Percentiles rank a stretch among this genome's conserved stretches.
These are phyloP conservation scores for Rhizomucor pusillus DNA, from an alignment of 371 early-diverging fungal species.

Conservation along the genomic window DNA sequence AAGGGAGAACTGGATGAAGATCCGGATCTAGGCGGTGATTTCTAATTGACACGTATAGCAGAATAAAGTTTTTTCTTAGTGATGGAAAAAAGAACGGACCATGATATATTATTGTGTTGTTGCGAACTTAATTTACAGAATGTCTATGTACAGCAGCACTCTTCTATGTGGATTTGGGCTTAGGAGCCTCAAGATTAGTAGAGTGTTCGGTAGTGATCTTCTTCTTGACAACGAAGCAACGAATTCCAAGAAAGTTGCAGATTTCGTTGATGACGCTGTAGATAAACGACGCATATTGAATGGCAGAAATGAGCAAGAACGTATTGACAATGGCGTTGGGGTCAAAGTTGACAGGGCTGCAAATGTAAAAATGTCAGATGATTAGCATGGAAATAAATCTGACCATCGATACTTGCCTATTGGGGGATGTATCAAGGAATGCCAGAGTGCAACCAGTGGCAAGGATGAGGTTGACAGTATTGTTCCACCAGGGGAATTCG, in stretches of 20 bases:
- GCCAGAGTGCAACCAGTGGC: conserved; percentile 69
- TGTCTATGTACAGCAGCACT: too few species aligned
- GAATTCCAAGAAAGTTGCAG: conserved; percentile 80
- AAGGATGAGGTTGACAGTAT: conserved; percentile 48
- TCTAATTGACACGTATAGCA: conserved; percentile 19
- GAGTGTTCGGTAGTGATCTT: too few species aligned
- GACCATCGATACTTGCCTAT: conserved; percentile 43
- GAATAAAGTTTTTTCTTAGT: too few species aligned
- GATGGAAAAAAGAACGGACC: too few species aligned
- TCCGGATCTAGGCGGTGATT: conserved; percentile 51
- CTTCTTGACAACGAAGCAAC: conserved; percentile 54
- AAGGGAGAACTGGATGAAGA: conserved; percentile 84
- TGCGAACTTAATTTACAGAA: too few species aligned
- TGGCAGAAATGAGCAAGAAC: conserved; percentile 23
- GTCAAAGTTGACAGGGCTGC: conserved; percentile 17
- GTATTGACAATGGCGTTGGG: conserved; percentile 23
- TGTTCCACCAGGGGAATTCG: conserved; percentile 72
- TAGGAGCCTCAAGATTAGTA: too few species aligned
- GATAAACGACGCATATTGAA: conserved; percentile 68
- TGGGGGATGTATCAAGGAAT: conserved; percentile 44
- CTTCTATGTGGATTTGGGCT: too few species aligned
- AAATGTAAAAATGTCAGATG: conserved; percentile 1
- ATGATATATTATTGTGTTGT: too few species aligned
- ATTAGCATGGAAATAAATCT: neutral
- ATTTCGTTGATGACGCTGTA: conserved; percentile 75